These are phyloP conservation scores for Xylaria sp. DNA, from an alignment of 2,329 filamentous ascomycete species.

Conservation along the genomic window DNA sequence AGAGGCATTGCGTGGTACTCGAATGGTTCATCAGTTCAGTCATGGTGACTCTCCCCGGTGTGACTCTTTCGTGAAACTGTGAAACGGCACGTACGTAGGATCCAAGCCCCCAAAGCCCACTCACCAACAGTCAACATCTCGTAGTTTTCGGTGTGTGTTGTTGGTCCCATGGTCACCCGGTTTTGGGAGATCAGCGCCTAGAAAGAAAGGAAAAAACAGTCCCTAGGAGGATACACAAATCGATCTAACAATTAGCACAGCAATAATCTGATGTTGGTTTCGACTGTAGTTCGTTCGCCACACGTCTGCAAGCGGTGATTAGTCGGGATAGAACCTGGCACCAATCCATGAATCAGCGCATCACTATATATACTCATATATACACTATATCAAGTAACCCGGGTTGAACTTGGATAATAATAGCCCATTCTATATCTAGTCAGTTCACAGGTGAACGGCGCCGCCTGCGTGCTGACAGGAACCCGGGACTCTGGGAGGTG, in stretches of 20 bases:
- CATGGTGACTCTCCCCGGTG: not conserved
- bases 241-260: not conserved
- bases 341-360: no score
- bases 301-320: no score
- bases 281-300: no score
- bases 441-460: not conserved
- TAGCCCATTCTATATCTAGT: no score
- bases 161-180: not conserved
- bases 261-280: not conserved
- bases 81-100: not conserved
- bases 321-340: no score
- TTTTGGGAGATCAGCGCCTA: not conserved
- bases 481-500: not conserved
- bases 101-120: not conserved
- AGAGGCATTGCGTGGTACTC: not conserved
- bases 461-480: not conserved
- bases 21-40: not conserved
- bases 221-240: no score
- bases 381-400: no score
- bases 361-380: no score
- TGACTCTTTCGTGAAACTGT: conserved; percentile 4
- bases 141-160: not conserved
- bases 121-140: not conserved
- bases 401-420: no score
- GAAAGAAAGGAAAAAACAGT: not conserved